phyloP scores from a whole-genome alignment of 768 basidiomycete genomes.

The Saitozyma podzolica region DNA sequence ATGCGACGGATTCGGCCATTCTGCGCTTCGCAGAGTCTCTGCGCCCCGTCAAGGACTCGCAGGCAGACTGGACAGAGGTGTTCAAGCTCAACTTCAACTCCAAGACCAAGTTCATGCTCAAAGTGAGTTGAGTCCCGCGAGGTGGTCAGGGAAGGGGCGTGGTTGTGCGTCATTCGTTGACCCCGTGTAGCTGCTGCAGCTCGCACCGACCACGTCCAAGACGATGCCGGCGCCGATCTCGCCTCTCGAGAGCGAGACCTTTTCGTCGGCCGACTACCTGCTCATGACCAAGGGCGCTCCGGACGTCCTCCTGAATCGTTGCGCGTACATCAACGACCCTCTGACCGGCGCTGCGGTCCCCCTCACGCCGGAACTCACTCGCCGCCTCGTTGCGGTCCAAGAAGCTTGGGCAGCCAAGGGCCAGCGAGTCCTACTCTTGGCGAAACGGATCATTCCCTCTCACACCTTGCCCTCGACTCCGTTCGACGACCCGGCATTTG shows the following conservation, averaged over 20 bases:
- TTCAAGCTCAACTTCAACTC: constrained; percentile 54
- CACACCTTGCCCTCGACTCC: constrained; percentile 6
- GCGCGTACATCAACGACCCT: constrained; percentile 53
- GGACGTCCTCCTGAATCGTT: constrained; percentile 53
- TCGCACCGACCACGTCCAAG: constrained; percentile 5
- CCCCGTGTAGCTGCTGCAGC: constrained; percentile 11
- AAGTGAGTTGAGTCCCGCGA: constrained; percentile 47
- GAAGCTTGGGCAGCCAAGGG: constrained; percentile 61
- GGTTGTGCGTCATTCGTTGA: not conserved
- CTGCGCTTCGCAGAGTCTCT: constrained; percentile 56
- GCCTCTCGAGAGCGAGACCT: constrained; percentile 26
- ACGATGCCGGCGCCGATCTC: constrained; percentile 40
- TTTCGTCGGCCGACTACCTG: constrained; percentile 40
- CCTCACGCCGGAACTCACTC: constrained; percentile 38
- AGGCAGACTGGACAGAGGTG: constrained; percentile 50
- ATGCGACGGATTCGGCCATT: constrained; percentile 65
- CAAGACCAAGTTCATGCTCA: constrained; percentile 63
- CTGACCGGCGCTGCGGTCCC: constrained; percentile 52
- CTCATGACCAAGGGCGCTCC: constrained; percentile 65
- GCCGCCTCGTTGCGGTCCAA: constrained; percentile 42
- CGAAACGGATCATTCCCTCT: constrained; percentile 56
- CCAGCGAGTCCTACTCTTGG: constrained; percentile 63
- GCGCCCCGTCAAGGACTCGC: constrained; percentile 23
- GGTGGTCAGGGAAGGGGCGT: not conserved
- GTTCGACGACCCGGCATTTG: constrained; percentile 52